Evolutionary conservation across 2,329 filamentous ascomycete species (phyloP).

Genomic region (Aschersonia sp.): DNA sequence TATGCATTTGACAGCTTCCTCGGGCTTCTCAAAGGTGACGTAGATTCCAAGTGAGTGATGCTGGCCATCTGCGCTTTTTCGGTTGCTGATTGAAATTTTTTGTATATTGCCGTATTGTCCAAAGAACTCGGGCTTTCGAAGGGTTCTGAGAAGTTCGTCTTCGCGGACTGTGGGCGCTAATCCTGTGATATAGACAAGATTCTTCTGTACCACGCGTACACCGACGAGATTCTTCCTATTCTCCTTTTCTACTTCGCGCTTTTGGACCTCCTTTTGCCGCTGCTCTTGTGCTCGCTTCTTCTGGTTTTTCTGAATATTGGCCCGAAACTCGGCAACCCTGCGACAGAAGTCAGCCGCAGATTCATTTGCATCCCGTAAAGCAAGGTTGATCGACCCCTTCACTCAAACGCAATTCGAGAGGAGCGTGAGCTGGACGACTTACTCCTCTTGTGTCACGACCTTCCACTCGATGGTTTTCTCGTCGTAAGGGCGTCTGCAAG

Average conservation of each 20-base stretch:
- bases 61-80: constrained; percentile 60
- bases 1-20: constrained; percentile 83
- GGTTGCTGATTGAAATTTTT: constrained; percentile 96
- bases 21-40: constrained; percentile 89
- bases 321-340: constrained; percentile 60
- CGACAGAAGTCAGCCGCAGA: neutral
- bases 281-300: constrained; percentile 75
- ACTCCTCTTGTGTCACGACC: constrained; percentile 90
- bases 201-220: constrained; percentile 93
- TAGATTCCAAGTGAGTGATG: constrained; percentile 91
- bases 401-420: neutral
- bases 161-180: constrained; percentile 84
- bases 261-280: constrained; percentile 89
- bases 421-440: constrained; percentile 21
- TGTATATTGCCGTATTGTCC: constrained; percentile 97
- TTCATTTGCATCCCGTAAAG: no score
- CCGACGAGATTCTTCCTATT: constrained; percentile 93
- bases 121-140: constrained; percentile 86
- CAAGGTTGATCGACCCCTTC: no score
- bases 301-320: constrained; percentile 74
- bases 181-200: constrained; percentile 94
- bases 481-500: constrained; percentile 87
- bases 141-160: constrained; percentile 78
- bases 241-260: constrained; percentile 87
- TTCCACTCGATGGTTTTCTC: constrained; percentile 97